Evolutionary conservation across 495 filamentous ascomycete genomes (phyloP), one percentile per base, ranked within the genome.

Genomic region (Hyaloscypha bicolor): DNA sequence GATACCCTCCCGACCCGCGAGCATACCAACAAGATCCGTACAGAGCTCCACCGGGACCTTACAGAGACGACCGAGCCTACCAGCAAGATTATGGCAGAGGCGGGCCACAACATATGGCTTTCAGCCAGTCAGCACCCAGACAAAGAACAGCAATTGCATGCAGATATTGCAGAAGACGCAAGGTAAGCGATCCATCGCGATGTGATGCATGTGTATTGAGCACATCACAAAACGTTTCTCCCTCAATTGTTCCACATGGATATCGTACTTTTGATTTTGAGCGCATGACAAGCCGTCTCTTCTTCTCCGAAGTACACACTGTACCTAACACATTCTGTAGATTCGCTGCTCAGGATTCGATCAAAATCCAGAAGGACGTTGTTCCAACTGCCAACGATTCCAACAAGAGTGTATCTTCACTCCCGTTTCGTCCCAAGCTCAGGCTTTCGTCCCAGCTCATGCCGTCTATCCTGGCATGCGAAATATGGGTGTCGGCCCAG

Each of bases 321-420:
- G 16, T 42, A 22, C 31, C 59, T 73, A 56, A 75, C 56, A 21
- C n/a, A 48, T 33, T 39, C 4, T 19, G 12, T 55, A 94, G 91
- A 94, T 94, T 77, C 90, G 91, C 39, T 94, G 91, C 79, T 93
- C 91, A 4, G 91, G 91, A 25, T 94, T 93, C 73, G 91, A 93
- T 65, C 84, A 82, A 58, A 91, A 89, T 22, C 84, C 87, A 37
- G 90, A 93, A 75, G 91, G 91, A 58, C 85, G 90, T 53, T 94
- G 91, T 80, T 87, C 83, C 73, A 94, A 94, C 74, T 94, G 91
- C 73, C 81, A 88, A 62, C 85, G 91, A 55, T 94, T 94, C 78
- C 88, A 90, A 64, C 91, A 93, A 76, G 90, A 93, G 75, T 94
- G 91, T 78, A 87, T 94, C 79, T 94, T 94, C 79, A 93, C 90